Percentiles rank a stretch among this genome's conserved stretches.
Conservation (phyloP, 164 flowering plant genomes). For the Houttuynia cordata region DNA sequence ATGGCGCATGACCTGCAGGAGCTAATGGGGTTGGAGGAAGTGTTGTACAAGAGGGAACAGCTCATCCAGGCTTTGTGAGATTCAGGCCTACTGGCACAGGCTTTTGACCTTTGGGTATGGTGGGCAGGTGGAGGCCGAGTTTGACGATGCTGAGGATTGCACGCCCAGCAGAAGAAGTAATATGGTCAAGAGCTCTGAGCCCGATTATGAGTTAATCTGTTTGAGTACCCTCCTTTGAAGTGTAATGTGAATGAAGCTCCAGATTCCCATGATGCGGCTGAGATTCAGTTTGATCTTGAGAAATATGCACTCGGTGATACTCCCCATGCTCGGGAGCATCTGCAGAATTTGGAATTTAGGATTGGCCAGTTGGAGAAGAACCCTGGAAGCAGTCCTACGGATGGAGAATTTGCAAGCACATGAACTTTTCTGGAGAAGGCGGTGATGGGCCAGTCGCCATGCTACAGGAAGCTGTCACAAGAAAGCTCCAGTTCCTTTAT, state of each 20-base stretch:
- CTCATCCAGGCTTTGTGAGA: constrained; percentile 64
- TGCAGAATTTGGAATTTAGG: constrained; percentile 35
- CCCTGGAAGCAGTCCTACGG: constrained; percentile 34
- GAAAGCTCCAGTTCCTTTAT: constrained; percentile 41
- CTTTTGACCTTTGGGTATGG: constrained; percentile 83
- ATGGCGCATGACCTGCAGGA: constrained; percentile 86
- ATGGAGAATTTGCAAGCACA: constrained; percentile 31
- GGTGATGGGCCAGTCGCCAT: constrained; percentile 50
- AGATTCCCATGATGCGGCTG: constrained; percentile 27
- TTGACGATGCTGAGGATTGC: constrained; percentile 4
- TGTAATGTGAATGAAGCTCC: constrained; percentile 43
- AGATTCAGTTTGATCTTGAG: constrained; percentile 39
- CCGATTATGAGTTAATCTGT: constrained; percentile 31
- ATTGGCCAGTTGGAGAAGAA: constrained; percentile 32
- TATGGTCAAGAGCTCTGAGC: constrained; percentile 22
- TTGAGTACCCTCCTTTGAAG: constrained; percentile 68
- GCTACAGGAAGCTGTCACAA: constrained; percentile 36
- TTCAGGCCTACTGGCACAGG: constrained; percentile 80
- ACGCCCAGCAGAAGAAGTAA: constrained; percentile 6
- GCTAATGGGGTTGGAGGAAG: constrained; percentile 50
- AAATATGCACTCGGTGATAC: constrained; percentile 65
- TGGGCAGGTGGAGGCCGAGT: constrained; percentile 52
- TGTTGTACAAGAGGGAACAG: constrained; percentile 79
- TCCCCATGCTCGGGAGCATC: constrained; percentile 30
- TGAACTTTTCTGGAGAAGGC: constrained; percentile 53